Evolutionary conservation across 139 green algal genomes (phyloP).

Genomic region (Zygnema circumcarinatum): DNA sequence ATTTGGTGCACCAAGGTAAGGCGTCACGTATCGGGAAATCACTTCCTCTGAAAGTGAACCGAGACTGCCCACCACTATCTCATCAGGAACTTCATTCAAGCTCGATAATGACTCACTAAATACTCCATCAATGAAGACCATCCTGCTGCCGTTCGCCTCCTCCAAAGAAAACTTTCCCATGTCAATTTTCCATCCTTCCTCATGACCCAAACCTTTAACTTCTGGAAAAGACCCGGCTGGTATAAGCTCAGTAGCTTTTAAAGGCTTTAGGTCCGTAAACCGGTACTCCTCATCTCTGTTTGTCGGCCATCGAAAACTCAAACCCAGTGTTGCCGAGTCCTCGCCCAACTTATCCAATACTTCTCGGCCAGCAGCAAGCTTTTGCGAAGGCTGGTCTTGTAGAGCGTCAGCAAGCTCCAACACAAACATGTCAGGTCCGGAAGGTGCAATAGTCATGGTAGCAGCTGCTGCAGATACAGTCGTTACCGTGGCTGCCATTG

Average conservation of each 20-base stretch:
- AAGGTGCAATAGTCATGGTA: neutral
- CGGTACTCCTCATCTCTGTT: conserved; percentile 48
- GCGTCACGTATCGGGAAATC: neutral
- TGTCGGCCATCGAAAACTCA: conserved; percentile 32
- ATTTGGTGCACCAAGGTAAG: neutral
- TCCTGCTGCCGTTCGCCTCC: conserved; percentile 12
- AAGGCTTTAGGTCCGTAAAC: conserved; percentile 50
- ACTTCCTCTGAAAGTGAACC: neutral
- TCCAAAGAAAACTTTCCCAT: conserved; percentile 28
- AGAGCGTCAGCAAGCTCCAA: conserved; percentile 7
- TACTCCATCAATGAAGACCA: conserved; percentile 53
- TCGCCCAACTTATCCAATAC: conserved; percentile 9
- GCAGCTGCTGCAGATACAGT: neutral
- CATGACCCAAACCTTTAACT: neutral
- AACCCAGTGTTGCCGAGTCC: neutral
- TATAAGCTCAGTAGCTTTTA: neutral
- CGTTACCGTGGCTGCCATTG: neutral
- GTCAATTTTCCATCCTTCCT: neutral
- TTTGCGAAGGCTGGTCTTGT: neutral
- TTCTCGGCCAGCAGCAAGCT: neutral
- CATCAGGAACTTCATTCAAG: conserved; percentile 13
- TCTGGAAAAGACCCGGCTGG: neutral
- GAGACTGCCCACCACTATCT: conserved; percentile 20
- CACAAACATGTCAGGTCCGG: conserved; percentile 15
- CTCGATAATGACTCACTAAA: conserved; percentile 22